Evolutionary conservation across 2,329 filamentous ascomycete genomes (phyloP), one percentile per base, ranked within the genome.

Genomic region (Cephalotrichum gorgonifer): DNA sequence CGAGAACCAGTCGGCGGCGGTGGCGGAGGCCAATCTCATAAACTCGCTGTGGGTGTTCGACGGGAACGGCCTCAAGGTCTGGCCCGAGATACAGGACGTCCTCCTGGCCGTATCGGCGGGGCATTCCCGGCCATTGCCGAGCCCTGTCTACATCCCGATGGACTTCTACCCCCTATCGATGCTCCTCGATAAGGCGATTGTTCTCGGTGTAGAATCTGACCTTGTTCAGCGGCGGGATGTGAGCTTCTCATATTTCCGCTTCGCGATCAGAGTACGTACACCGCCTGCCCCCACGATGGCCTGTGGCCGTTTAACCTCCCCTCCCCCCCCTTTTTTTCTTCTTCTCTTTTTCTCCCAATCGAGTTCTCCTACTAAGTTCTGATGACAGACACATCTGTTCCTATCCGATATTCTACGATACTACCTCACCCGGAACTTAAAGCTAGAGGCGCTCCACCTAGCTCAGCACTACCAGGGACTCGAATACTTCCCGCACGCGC

Each of bases 31-130:
- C 4, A 59, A 64, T 41, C 54, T 98, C 38, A 79, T 81, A 48
- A 88, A 96, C 66, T 97, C 93, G 1, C 70, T 98, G 2, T 98
- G 93, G 93, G 81, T 88, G 43, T 97, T 96, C 65, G 89, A 95
- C 58, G 93, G 93, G 5, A 79, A 79, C 50, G 83, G 90, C 54
- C 78, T 97, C 55, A 86, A 89, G 55, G 79, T 87, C 3, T 98
- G 93, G 93, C 81, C 87, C 23, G 88, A 95, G 60, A 81, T 95
- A 38, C 82, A 89, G 55, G 87, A 93, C 52, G 81, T 97, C 27
- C 70, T 97, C 38, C 77, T 82, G 31, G 83, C 85, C 20, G 80
- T 82, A 23, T 79, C 82, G 7, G 70, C 74, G 33, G 83, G 87
- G 53, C 66, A 78, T 23, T 73, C 75, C 12, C 78, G 81, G 53